Percentiles rank a stretch among this genome's conserved stretches.
phyloP scores from a whole-genome alignment of 306 rosid species.

The Quercus ilex region DNA sequence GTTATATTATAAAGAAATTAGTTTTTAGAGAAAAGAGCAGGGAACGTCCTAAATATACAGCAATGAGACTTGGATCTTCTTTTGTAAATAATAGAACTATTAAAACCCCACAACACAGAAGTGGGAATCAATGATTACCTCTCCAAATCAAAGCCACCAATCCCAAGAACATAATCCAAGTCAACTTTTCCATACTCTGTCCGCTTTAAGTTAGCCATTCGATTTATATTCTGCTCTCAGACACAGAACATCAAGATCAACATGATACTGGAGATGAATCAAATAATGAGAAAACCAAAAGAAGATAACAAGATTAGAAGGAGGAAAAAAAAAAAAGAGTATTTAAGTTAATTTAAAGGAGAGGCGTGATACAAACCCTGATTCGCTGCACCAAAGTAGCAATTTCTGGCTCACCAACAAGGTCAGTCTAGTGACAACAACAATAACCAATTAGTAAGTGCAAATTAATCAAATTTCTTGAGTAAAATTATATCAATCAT shows the following conservation, averaged over 20 bases:
- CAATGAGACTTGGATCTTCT: not conserved
- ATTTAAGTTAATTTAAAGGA: not conserved
- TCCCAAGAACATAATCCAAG: slow-evolving; percentile 96
- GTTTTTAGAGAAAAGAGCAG: not conserved
- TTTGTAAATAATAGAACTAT: slow-evolving; percentile 3
- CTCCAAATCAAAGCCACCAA: slow-evolving; percentile 97
- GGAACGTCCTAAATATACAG: not conserved
- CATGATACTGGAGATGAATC: slow-evolving; percentile 7
- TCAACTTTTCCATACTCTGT: slow-evolving; percentile 92
- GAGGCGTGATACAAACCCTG: slow-evolving; percentile 52
- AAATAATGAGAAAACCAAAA: not conserved
- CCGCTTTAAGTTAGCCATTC: slow-evolving; percentile 78
- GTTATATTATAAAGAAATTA: not conserved
- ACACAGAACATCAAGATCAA: not conserved
- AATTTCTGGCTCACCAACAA: slow-evolving; percentile 78
- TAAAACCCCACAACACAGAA: slow-evolving; percentile 14
- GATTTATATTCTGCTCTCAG: slow-evolving; percentile 58
- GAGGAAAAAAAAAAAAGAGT: not conserved
- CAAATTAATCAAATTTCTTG: not conserved
- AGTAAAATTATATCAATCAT: not conserved
- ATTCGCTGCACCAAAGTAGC: slow-evolving; percentile 74
- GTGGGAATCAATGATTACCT: slow-evolving; percentile 51
- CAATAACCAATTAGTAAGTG: slow-evolving; percentile 28
- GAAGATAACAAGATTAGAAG: too few relatives aligned
- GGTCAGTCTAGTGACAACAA: slow-evolving; percentile 64